Conservation (phyloP, 225 moss, liverwort and hornwort species). For the Marchantia paleacea region DNA sequence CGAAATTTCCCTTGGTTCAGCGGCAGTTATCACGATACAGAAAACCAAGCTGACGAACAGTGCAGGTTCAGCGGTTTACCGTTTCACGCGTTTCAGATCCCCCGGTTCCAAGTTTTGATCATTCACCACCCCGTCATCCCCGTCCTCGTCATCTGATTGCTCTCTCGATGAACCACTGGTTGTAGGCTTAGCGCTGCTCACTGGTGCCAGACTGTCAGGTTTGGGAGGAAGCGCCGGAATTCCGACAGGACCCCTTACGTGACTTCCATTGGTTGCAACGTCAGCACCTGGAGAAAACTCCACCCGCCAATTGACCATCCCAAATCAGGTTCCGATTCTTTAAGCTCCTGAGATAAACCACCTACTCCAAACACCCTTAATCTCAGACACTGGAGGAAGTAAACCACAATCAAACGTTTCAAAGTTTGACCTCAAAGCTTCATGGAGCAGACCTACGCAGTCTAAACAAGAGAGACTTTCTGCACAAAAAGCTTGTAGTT, state of each 20-base stretch:
- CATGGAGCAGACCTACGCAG: background rate
- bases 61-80: conserved; percentile 39
- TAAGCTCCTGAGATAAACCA: background rate
- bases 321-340: conserved; percentile 13
- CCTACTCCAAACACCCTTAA: background rate
- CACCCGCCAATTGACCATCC: conserved; percentile 8
- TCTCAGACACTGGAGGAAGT: background rate
- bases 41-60: background rate
- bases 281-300: conserved; percentile 27
- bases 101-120: conserved; percentile 74
- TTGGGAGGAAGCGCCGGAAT: conserved; percentile 81
- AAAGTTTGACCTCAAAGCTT: background rate
- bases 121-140: conserved; percentile 50
- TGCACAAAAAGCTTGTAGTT: background rate
- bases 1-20: background rate
- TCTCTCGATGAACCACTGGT: conserved; percentile 84
- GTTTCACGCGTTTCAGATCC: conserved; percentile 87
- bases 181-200: conserved; percentile 49
- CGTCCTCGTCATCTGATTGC: conserved; percentile 85
- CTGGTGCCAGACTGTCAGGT: conserved; percentile 48
- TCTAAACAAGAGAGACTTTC: background rate
- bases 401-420: background rate
- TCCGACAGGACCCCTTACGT: conserved; percentile 48
- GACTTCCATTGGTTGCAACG: conserved; percentile 9
- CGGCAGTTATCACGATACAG: background rate